Evolutionary conservation across 2,329 filamentous ascomycete genomes (phyloP), one percentile per base, ranked within the genome.

Genomic region (Aspergillus uvarum): DNA sequence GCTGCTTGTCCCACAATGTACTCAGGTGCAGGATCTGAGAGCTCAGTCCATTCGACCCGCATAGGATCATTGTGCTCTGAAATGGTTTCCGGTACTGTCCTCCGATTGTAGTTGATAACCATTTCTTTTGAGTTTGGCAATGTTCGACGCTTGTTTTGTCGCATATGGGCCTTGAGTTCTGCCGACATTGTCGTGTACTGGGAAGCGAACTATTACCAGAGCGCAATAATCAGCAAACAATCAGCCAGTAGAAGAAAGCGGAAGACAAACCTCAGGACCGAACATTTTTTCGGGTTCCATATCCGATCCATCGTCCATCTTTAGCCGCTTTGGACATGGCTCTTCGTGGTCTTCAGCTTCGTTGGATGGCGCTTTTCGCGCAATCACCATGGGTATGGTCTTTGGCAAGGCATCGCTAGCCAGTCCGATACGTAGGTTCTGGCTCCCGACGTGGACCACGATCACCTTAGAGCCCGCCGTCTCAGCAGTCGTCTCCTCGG

Each of bases 81-180:
- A 61, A 99, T 98, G 52, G 89, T 85, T 67, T 98, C 95, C 6
- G 92, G 89, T 35, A 90, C 87, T 0, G 88, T 90, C 51, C 91
- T 86, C 56, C 90, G 87, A 76, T 99, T 99, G 82, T 91, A 98
- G 72, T 96, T 98, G 65, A 93, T 87, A 1, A 97, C 94, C 60
- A 97, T 82, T 72, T 99, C 95, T 75, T 96, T 96, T 0, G 93
- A 97, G 73, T 98, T 98, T n/a, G 95, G 95, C 53, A 98, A 79
- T 16, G 97, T 93, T 74, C 96, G 90, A 72, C 92, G 88, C 82
- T 98, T 98, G 78, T 96, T 96, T 67, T 87, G 86, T 63, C 94
- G 88, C 91, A 98, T 96, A 54, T 92, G 90, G 2, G 89, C 80
- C 77, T 96, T 96, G 62, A 99, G 85, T 49, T 97, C 93, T 56